Evolutionary conservation across 192 early-diverging fungal genomes (phyloP).

Genomic region (Rhizoclosmatium globosum): DNA sequence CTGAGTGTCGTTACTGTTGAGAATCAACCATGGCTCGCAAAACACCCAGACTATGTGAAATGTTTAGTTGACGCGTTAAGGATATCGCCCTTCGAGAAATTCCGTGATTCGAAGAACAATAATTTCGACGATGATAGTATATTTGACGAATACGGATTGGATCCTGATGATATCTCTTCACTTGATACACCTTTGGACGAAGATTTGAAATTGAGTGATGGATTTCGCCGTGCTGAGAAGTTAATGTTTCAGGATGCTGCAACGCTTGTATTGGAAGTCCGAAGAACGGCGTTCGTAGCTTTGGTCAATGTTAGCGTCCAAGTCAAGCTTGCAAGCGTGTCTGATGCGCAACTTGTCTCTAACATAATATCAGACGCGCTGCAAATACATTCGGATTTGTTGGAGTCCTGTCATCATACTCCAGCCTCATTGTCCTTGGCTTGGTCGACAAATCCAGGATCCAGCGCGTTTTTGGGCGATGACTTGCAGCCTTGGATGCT

Average conservation of each 20-base stretch:
- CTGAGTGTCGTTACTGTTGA: conserved; percentile 6
- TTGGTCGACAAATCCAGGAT: conserved; percentile 2
- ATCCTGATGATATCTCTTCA: not conserved
- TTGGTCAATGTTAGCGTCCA: conserved; percentile 17
- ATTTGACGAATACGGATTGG: not conserved
- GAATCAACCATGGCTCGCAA: conserved; percentile 26
- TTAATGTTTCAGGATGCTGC: conserved; percentile 13
- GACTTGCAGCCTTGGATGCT: conserved; percentile 10
- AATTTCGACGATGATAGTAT: not conserved
- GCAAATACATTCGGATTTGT: not conserved
- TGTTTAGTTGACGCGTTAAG: not conserved
- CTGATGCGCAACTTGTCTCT: not conserved
- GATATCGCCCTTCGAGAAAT: conserved; percentile 21
- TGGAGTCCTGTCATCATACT: not conserved
- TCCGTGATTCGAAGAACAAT: not conserved
- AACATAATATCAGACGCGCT: conserved; percentile 12
- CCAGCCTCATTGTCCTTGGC: not conserved
- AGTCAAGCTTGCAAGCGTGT: not conserved
- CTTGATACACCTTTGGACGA: not conserved
- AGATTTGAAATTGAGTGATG: not conserved
- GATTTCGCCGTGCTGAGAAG: not conserved
- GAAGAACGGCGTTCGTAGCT: not conserved
- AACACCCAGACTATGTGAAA: conserved; percentile 8
- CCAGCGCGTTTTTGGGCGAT: not conserved
- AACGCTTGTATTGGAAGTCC: conserved; percentile 14